Evolutionary conservation across 441 rosid genomes (phyloP).

Genomic region (Jatropha multifida): DNA sequence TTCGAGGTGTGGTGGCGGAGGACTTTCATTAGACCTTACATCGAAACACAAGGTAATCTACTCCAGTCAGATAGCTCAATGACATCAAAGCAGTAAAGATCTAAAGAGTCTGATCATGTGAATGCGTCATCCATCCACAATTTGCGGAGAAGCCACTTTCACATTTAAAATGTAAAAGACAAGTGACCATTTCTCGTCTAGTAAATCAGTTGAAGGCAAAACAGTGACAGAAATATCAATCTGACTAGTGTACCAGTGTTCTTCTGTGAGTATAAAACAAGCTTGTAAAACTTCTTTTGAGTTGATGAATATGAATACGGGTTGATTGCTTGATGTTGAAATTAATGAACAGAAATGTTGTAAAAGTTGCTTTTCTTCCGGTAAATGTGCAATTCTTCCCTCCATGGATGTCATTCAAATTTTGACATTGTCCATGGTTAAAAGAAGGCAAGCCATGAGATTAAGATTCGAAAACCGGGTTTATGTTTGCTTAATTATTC

Average conservation of each 20-base stretch:
- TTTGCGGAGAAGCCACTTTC: conserved; percentile 11
- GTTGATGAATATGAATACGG: conserved; percentile 31
- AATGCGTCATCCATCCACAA: conserved; percentile 5
- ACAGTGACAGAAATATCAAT: background rate
- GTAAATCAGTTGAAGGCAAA: conserved; percentile 3
- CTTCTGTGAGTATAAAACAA: conserved; percentile 13
- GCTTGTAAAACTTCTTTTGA: conserved; percentile 23
- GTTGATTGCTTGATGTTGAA: conserved; percentile 34
- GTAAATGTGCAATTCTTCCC: background rate
- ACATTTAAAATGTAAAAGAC: background rate
- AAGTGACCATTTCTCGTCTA: conserved; percentile 5
- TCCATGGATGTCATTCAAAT: background rate
- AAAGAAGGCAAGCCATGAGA: background rate
- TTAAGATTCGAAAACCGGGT: too few species aligned
- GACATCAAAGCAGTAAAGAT: conserved; percentile 31
- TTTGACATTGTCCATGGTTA: too few species aligned
- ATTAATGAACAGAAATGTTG: conserved; percentile 14
- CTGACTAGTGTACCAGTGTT: background rate
- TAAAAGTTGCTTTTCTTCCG: background rate
- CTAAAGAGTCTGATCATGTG: conserved; percentile 8
- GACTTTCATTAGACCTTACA: conserved; percentile 75
- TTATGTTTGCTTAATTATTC: too few species aligned
- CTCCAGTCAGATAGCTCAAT: conserved; percentile 38
- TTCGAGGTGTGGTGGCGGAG: conserved; percentile 99
- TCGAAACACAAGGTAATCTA: conserved; percentile 44